Conservation (phyloP, 2,329 filamentous ascomycete species). For the Leptographium procerum region DNA sequence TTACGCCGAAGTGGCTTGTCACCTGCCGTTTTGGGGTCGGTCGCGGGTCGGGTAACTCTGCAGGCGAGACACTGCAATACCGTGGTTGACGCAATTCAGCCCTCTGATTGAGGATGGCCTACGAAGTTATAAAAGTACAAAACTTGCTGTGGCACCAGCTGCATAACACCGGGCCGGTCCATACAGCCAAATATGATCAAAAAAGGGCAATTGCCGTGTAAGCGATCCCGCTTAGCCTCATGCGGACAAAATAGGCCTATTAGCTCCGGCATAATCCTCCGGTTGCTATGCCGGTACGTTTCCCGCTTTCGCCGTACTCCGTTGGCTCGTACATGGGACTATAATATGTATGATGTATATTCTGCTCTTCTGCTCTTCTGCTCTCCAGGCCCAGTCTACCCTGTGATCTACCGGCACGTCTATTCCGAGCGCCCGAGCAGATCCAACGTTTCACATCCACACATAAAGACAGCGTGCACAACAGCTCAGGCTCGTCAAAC, state of each 20-base stretch:
- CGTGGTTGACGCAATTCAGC: too few species aligned
- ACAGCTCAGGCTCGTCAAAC: background rate
- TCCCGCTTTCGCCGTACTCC: background rate
- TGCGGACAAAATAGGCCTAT: background rate
- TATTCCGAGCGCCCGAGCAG: background rate
- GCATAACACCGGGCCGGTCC: background rate
- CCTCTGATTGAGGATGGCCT: conserved; percentile 33
- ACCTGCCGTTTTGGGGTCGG: background rate
- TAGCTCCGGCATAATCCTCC: background rate
- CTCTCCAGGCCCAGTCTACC: too few species aligned
- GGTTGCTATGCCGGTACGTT: background rate
- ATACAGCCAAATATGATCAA: too few species aligned
- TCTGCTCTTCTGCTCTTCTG: too few species aligned
- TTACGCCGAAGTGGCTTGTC: background rate
- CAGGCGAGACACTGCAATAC: background rate
- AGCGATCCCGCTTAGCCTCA: background rate
- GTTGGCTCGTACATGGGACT: background rate
- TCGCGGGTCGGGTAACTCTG: background rate
- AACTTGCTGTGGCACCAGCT: background rate
- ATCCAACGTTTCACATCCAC: background rate
- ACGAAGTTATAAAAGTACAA: too few species aligned
- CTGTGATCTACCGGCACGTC: background rate
- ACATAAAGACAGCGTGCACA: background rate
- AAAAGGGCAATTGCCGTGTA: background rate
- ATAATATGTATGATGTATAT: too few species aligned